A percentile compares a stretch with the other conserved stretches of the same genome.
These are phyloP conservation scores for Fusarium annulatum DNA, from an alignment of 2,329 filamentous ascomycete species.

Conservation along the genomic window DNA sequence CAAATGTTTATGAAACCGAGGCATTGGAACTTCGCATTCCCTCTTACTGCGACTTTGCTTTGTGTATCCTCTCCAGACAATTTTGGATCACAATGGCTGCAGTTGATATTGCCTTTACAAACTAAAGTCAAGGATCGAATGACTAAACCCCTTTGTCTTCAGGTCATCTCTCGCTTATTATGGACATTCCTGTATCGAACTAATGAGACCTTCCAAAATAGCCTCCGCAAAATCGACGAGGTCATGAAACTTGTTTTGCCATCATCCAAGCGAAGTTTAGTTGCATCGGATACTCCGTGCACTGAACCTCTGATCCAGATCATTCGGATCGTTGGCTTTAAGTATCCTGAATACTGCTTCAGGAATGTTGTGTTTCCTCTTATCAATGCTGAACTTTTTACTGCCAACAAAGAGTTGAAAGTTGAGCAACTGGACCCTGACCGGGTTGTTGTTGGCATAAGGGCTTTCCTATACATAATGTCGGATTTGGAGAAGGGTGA, in stretches of 20 bases:
- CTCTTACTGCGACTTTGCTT: conserved; percentile 85
- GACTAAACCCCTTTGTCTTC: conserved; percentile 81
- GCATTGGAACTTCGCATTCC: conserved; percentile 91
- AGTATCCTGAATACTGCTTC: conserved; percentile 93
- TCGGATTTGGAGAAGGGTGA: conserved; percentile 89
- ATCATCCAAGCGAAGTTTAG: conserved; percentile 79
- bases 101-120: conserved; percentile 80
- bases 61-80: conserved; percentile 88
- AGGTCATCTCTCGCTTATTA: conserved; percentile 88
- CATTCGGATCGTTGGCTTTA: conserved; percentile 93
- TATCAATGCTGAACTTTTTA: conserved; percentile 91
- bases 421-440: conserved; percentile 96
- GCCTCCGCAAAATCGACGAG: conserved; percentile 86
- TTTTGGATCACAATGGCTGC: conserved; percentile 88
- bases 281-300: conserved; percentile 85
- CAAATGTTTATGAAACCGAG: conserved; percentile 92
- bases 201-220: conserved; percentile 74
- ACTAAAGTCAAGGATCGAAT: conserved; percentile 85
- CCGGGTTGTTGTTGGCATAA: conserved; percentile 95
- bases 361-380: conserved; percentile 92
- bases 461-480: conserved; percentile 93
- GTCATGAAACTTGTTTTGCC: conserved; percentile 87
- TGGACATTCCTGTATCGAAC: conserved; percentile 96
- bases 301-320: conserved; percentile 93
- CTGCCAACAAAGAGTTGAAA: conserved; percentile 78